phyloP scores from a whole-genome alignment of 2,329 filamentous ascomycete genomes.

The Teratosphaeriaceae sp. region DNA sequence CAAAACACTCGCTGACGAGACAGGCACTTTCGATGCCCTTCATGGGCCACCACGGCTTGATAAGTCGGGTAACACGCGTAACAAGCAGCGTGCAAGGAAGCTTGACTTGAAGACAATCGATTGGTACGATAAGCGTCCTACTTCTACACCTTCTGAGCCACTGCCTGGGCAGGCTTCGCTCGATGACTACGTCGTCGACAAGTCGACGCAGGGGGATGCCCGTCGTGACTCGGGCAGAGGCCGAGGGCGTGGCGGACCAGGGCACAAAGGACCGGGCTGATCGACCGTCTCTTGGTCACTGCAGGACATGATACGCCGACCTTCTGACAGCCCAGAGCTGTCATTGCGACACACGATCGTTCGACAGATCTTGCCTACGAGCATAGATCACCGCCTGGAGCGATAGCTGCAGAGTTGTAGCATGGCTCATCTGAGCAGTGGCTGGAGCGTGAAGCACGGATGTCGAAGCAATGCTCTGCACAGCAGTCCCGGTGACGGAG shows the following conservation, averaged over 20 bases:
- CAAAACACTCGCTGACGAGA: slow-evolving; percentile 19
- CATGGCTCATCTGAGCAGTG: too few relatives aligned
- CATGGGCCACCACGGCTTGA: slow-evolving; percentile 44
- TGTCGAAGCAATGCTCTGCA: too few relatives aligned
- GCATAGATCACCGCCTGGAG: too few relatives aligned
- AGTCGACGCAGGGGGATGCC: slow-evolving; percentile 10
- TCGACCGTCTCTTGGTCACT: slow-evolving; percentile 15
- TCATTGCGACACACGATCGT: background rate
- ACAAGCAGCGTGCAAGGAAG: slow-evolving; percentile 77
- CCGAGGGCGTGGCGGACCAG: background rate
- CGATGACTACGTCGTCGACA: slow-evolving; percentile 26
- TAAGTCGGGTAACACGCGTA: slow-evolving; percentile 57
- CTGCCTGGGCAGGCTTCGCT: slow-evolving; percentile 16
- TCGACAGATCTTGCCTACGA: too few relatives aligned
- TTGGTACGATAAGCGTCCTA: slow-evolving; percentile 58
- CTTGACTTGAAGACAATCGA: slow-evolving; percentile 95
- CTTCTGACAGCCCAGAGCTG: background rate
- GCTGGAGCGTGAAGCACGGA: too few relatives aligned
- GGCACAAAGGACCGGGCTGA: slow-evolving; percentile 17
- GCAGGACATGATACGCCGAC: slow-evolving; percentile 24
- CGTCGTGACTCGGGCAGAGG: slow-evolving; percentile 10
- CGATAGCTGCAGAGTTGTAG: too few relatives aligned
- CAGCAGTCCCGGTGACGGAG: too few relatives aligned
- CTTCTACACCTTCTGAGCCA: slow-evolving; percentile 12
- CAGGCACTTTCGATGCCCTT: slow-evolving; percentile 29